These are phyloP conservation scores for Candida germanica DNA, from an alignment of 805 yeast genomes.

Conservation along the genomic window DNA sequence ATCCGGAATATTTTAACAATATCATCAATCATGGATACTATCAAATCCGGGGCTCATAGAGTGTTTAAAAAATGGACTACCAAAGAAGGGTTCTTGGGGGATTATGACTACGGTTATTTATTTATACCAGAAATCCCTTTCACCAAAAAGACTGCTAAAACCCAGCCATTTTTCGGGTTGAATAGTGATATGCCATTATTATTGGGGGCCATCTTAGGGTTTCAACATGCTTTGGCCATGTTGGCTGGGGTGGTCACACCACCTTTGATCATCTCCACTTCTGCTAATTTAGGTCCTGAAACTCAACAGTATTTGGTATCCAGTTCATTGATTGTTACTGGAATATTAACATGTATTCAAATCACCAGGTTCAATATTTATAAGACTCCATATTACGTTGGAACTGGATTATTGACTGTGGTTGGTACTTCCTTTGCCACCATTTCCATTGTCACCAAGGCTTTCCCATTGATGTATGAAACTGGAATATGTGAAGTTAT, in stretches of 20 bases:
- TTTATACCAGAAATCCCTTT: constrained; percentile 83
- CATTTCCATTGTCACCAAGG: constrained; percentile 71
- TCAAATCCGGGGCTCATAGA: constrained; percentile 18
- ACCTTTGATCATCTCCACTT: constrained; percentile 64
- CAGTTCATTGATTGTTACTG: constrained; percentile 37
- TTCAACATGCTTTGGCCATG: constrained; percentile 89
- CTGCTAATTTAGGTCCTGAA: constrained; percentile 55
- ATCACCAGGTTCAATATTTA: constrained; percentile 75
- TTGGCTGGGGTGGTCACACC: constrained; percentile 88
- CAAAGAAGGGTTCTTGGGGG: constrained; percentile 80
- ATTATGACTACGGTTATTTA: constrained; percentile 74
- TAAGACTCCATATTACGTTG: constrained; percentile 71
- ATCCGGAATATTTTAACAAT: no score
- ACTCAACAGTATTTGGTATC: constrained; percentile 37
- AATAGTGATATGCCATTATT: constrained; percentile 78
- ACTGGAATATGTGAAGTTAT: constrained; percentile 47
- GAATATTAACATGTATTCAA: constrained; percentile 56
- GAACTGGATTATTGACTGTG: constrained; percentile 86
- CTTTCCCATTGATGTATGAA: constrained; percentile 77
- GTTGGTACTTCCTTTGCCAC: constrained; percentile 92
- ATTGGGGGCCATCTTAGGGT: constrained; percentile 72
- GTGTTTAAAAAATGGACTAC: constrained; percentile 56
- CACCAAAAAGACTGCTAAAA: constrained; percentile 38
- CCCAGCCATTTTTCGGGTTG: constrained; percentile 81
- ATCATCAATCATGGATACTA: constrained; percentile 1